phyloP scores from a whole-genome alignment of 306 rosid genomes.

The Vigna trinervia region DNA sequence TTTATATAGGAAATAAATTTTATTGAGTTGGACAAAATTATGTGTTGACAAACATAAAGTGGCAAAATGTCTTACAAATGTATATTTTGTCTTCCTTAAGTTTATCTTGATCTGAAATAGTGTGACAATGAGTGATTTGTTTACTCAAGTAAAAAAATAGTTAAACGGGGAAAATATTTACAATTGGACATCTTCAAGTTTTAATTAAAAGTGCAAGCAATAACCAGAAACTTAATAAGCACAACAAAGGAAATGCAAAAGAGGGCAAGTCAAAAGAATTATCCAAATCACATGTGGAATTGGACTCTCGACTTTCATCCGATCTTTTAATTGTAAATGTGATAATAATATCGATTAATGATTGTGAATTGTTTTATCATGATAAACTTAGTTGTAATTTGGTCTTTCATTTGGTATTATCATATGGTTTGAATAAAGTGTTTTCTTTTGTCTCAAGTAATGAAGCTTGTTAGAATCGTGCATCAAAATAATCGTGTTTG shows the following conservation, averaged over 20 bases:
- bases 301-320: constrained; percentile 89
- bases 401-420: constrained; percentile 31
- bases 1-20: too few relatives aligned
- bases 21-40: too few relatives aligned
- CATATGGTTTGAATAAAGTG: constrained; percentile 93
- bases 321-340: constrained; percentile 75
- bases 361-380: constrained; percentile 22
- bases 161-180: constrained; percentile 30
- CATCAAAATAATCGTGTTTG: too few relatives aligned
- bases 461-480: constrained; percentile 46
- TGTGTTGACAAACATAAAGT: constrained; percentile 56
- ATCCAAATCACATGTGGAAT: constrained; percentile 66
- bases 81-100: constrained; percentile 62
- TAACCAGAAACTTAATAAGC: constrained; percentile 55
- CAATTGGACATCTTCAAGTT: constrained; percentile 59
- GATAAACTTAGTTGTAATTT: neutral
- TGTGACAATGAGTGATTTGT: neutral
- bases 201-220: constrained; percentile 62
- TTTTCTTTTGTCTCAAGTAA: constrained; percentile 83
- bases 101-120: constrained; percentile 14
- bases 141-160: constrained; percentile 3
- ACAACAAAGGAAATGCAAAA: constrained; percentile 50
- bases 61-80: constrained; percentile 88
- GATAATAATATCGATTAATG: constrained; percentile 1
- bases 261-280: constrained; percentile 46